Conservation (phyloP, 2,329 filamentous ascomycete species). For the Exophiala aquamarina region DNA sequence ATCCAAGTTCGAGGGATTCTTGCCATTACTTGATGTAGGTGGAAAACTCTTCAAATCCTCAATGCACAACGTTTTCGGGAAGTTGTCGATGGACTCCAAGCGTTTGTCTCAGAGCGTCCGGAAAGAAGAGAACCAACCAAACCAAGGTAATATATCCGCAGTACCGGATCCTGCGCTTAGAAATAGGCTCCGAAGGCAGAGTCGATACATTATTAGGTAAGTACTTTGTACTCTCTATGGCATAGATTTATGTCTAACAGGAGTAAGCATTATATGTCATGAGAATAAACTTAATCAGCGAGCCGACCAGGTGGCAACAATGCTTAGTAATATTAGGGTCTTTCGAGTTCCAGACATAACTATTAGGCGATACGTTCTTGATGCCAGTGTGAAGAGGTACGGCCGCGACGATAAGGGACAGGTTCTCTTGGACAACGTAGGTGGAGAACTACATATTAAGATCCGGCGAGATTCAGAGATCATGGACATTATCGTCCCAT, state of each 20-base stretch:
- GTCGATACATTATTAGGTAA: slow-evolving; percentile 13
- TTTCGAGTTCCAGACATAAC: slow-evolving; percentile 12
- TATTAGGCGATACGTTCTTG: slow-evolving; percentile 9
- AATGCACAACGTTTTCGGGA: slow-evolving; percentile 9
- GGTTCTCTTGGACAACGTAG: slow-evolving; percentile 8
- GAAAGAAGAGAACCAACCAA: slow-evolving; percentile 11
- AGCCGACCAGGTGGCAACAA: slow-evolving; percentile 4
- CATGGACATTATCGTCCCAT: slow-evolving; percentile 12
- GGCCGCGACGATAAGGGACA: slow-evolving; percentile 11
- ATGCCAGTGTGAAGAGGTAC: slow-evolving; percentile 6
- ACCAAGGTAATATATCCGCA: slow-evolving; percentile 3
- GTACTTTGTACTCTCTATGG: slow-evolving; percentile 3
- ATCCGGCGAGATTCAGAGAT: slow-evolving; percentile 6
- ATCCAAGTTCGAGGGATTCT: slow-evolving; percentile 10
- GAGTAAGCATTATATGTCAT: slow-evolving; percentile 10
- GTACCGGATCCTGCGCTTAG: slow-evolving; percentile 6
- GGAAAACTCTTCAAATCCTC: slow-evolving; percentile 8
- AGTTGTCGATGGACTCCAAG: slow-evolving; percentile 12
- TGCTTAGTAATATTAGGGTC: slow-evolving; percentile 8
- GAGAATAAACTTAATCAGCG: slow-evolving; percentile 1
- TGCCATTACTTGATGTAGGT: slow-evolving; percentile 12
- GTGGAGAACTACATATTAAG: slow-evolving; percentile 9
- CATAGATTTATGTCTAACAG: slow-evolving; percentile 7
- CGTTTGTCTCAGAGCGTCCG: slow-evolving; percentile 9
- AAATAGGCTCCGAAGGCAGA: slow-evolving; percentile 12